Evolutionary conservation across 176 grass and related monocot genomes (phyloP).

Genomic region (Metroxylon sagu): DNA sequence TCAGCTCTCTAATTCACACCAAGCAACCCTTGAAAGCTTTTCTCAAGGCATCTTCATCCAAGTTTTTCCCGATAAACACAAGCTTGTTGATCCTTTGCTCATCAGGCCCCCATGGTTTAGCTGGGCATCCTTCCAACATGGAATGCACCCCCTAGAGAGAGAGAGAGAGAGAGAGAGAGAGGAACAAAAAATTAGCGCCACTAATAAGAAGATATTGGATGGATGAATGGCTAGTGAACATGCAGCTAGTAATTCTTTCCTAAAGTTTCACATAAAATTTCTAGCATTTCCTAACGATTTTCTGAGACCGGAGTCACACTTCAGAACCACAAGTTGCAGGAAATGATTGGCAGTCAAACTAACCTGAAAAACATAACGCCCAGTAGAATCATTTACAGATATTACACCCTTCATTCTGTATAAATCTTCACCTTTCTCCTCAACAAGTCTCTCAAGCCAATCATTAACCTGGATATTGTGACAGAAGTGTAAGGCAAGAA

Average conservation of each 20-base stretch:
- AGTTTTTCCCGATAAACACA: slow-evolving; percentile 58
- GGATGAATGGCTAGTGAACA: too few species aligned
- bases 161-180: not conserved
- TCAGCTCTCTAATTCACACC: slow-evolving; percentile 4
- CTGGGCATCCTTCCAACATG: slow-evolving; percentile 61
- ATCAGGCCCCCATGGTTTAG: slow-evolving; percentile 46
- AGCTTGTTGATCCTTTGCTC: slow-evolving; percentile 57
- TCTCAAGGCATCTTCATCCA: slow-evolving; percentile 39
- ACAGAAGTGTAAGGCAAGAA: not conserved
- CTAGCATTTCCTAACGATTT: too few species aligned
- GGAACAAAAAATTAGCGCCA: too few species aligned
- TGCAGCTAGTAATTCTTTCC: too few species aligned
- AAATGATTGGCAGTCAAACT: not conserved
- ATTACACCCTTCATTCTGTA: slow-evolving; percentile 71
- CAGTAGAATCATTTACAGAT: slow-evolving; percentile 60
- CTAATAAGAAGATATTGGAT: too few species aligned
- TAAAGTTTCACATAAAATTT: too few species aligned
- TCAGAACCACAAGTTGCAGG: too few species aligned
- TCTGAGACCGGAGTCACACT: too few species aligned
- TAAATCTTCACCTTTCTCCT: slow-evolving; percentile 63
- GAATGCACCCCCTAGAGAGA: slow-evolving; percentile 42
- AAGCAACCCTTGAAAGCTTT: slow-evolving; percentile 66
- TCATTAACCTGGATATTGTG: slow-evolving; percentile 37
- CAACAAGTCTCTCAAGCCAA: slow-evolving; percentile 63
- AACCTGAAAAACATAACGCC: slow-evolving; percentile 58